phyloP scores from a whole-genome alignment of 331 rosid species.

The Quercus lobata region DNA sequence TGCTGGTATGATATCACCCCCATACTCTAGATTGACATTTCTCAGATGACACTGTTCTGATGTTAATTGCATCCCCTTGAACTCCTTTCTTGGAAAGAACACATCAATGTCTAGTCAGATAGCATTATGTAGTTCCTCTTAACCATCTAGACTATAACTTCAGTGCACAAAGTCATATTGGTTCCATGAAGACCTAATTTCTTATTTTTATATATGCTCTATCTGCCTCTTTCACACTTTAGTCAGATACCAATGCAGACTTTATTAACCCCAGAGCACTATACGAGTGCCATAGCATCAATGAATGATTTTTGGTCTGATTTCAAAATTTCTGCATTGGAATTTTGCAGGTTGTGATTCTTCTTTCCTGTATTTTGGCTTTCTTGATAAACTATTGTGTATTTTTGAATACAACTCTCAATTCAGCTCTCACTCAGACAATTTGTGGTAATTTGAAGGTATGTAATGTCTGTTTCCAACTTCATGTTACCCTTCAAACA shows the following conservation, averaged over 20 bases:
- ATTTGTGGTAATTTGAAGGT: conserved; percentile 79
- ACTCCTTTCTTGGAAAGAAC: neutral
- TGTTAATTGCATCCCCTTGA: neutral
- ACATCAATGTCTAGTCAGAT: neutral
- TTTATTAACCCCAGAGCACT: neutral
- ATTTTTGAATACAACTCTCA: conserved; percentile 64
- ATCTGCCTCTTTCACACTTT: neutral
- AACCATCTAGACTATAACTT: neutral
- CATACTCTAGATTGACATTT: neutral
- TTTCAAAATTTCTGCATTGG: conserved; percentile 16
- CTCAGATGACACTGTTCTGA: neutral
- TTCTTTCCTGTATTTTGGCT: conserved; percentile 61
- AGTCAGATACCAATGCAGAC: neutral
- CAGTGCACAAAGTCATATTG: neutral
- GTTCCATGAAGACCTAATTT: neutral
- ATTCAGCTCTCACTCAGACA: conserved; percentile 80
- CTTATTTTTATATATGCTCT: neutral
- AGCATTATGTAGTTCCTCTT: neutral
- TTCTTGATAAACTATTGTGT: conserved; percentile 71
- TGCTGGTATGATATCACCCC: no score
- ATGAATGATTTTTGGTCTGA: neutral
- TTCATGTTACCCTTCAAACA: neutral
- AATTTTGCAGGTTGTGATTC: conserved; percentile 59
- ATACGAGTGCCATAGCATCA: neutral
- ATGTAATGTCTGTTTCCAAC: neutral